Evolutionary conservation across 805 yeast genomes (phyloP), one percentile per base, ranked within the genome.

Genomic region (Yarrowia hollandica): DNA sequence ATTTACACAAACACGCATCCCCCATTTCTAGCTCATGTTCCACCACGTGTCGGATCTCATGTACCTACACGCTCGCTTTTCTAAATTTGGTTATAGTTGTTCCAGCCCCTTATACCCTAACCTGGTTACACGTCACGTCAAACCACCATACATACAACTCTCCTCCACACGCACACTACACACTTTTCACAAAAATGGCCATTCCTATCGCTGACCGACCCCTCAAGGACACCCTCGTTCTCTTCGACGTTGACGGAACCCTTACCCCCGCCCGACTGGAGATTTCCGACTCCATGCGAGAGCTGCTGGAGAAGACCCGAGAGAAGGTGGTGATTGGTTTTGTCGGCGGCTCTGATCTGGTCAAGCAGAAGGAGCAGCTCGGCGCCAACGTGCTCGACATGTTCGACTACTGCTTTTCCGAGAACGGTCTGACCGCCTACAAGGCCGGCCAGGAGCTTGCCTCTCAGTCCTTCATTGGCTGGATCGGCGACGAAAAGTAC

Each of bases 181-280:
- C n/a, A n/a, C n/a, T n/a, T n/a, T 6, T 25, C 30, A 55, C 21
- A 19, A 60, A 61, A 64, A 31, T 64, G 11, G 42, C 79, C 75
- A 88, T 86, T 70, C 74, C 89, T 35, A 77, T 86, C 71, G 85
- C 83, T 74, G 87, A 88, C 77, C 79, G 85, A 66, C 96, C 96
- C 52, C 63, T 64, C 60, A 71, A 72, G 71, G 86, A 89, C 68
- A 86, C 89, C 64, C 79, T 94, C 69, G 96, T 89, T 66, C 83
- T 94, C 65, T 94, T 94, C 76, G 99, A 94, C 70, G 99, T 94
- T 66, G 99, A 94, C 73, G 99, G 97, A 66, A 94, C 99, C 60
- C 81, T 94, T 74, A 92, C 98, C 38, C 99, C 98, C 66, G 98
- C 99, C 60, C 90, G 99, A 80, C 82, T 85, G 72, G 73, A 71